Base-by-base conservation (phyloP, 768 basidiomycete species). In the Harrya chromipes region DNA sequence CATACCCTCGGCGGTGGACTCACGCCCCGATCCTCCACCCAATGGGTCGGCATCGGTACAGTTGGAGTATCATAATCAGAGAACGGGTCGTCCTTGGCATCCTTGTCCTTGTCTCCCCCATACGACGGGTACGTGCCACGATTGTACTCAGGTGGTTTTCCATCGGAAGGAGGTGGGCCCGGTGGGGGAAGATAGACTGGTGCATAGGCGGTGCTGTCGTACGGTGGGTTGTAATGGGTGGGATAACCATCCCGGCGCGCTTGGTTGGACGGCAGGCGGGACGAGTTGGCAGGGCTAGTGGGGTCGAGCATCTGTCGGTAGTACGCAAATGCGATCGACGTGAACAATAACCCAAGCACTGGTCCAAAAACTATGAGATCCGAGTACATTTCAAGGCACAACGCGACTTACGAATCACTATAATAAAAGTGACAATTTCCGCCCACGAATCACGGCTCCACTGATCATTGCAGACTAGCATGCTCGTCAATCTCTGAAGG, bases 251-350 rank as follows among this genome's bases (percentile, higher is more conserved):
- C 70, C 40, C 61, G 63, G 27, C 73, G 73, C 31, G 56, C 55
- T 58, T 68, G 73, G 49, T 65, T 64, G 17, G 49, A 71, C 52
- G 54, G 82, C n/a, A 63, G 43, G 36, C 81, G 81, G 12, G 68
- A 60, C 36, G 74, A 57, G 62, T 85, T 84, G 45, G 69, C 76
- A 34, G 74, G 66, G 54, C 79, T 80, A 4, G 77, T 65, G 1
- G 90, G 90, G 64, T 90, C 85, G 29, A 83, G 76, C 2, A 82
- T 61, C 68, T 94, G 90, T 20, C 84, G 83, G 61, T 86, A 83
- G 72, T 84, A 94, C 13, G 77, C 74, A 63, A 85, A 86, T 3
- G 83, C 79, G 56, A 88, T 58, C 41, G 75, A 54, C n/a, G 79
- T 76, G 74, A 90, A 89, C 51, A 91, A 63, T 33, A 72, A 56